Conservation (phyloP, 257 asterid genomes). For the Prunella vulgaris region DNA sequence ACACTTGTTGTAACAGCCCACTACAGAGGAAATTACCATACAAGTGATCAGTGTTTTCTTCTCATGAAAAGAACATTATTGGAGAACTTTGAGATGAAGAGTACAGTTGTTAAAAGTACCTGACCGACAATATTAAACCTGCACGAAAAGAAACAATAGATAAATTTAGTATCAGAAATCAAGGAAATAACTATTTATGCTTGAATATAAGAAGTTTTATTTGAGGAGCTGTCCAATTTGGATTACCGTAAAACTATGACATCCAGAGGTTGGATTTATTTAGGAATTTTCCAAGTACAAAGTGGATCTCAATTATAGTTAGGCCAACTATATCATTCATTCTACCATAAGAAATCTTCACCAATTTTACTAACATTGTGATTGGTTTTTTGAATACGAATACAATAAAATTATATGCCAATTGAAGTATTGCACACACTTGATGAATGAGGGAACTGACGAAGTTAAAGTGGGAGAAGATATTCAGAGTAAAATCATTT, state of each 20-base stretch:
- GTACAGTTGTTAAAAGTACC: conserved; percentile 42
- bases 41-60: conserved; percentile 19
- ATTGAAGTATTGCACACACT: no score
- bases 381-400: not conserved
- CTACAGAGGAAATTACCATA: conserved; percentile 45
- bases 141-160: conserved; percentile 29
- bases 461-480: not conserved
- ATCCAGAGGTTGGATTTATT: not conserved
- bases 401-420: not conserved
- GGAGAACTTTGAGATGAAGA: conserved; percentile 15
- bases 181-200: not conserved
- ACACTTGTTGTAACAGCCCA: conserved; percentile 97
- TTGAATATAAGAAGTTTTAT: not conserved
- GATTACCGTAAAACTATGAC: not conserved
- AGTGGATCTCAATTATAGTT: not conserved
- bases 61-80: not conserved
- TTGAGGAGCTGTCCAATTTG: not conserved
- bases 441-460: no score
- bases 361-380: not conserved
- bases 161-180: not conserved
- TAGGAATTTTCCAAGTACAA: not conserved
- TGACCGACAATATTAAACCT: conserved; percentile 98
- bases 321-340: not conserved
- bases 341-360: not conserved
- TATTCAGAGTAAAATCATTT: no score